A percentile compares a stretch with the other conserved stretches of the same genome.
Conservation (phyloP, 192 early-diverging fungal genomes). For the Backusella sp. region DNA sequence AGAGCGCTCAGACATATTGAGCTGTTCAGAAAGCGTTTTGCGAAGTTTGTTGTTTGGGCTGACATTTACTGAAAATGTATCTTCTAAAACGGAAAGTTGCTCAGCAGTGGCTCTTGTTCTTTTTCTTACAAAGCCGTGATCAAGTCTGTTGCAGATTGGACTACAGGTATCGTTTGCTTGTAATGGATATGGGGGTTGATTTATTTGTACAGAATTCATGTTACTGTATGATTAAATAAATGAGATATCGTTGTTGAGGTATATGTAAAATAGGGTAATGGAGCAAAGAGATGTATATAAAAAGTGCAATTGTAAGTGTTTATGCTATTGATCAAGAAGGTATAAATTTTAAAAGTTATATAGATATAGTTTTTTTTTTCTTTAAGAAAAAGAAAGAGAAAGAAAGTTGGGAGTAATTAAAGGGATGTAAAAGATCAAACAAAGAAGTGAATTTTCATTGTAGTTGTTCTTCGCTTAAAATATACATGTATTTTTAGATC, state of each 20-base stretch:
- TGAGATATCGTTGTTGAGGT: not conserved
- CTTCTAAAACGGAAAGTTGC: constrained; percentile 61
- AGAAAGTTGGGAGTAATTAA: not conserved
- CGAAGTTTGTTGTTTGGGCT: constrained; percentile 65
- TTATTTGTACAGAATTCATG: not conserved
- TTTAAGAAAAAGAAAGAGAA: not conserved
- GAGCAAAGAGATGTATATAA: not conserved
- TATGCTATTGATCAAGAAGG: not conserved
- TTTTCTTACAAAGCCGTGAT: constrained; percentile 20
- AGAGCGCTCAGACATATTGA: constrained; percentile 60
- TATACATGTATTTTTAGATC: not conserved
- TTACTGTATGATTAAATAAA: not conserved
- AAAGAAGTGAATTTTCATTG: not conserved
- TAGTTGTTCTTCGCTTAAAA: not conserved
- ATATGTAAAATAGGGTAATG: not conserved
- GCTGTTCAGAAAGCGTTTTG: constrained; percentile 60
- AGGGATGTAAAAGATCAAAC: not conserved
- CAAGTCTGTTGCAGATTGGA: not conserved
- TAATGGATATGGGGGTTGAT: not conserved
- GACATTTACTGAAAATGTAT: constrained; percentile 64
- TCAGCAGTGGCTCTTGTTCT: constrained; percentile 64
- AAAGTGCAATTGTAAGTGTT: not conserved
- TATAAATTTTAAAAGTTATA: not conserved
- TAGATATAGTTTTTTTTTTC: not conserved
- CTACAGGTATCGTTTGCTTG: not conserved